Evolutionary conservation across 2,329 filamentous ascomycete species (phyloP), one percentile per base, ranked within the genome.

Genomic region (Karstenula rhodostoma): DNA sequence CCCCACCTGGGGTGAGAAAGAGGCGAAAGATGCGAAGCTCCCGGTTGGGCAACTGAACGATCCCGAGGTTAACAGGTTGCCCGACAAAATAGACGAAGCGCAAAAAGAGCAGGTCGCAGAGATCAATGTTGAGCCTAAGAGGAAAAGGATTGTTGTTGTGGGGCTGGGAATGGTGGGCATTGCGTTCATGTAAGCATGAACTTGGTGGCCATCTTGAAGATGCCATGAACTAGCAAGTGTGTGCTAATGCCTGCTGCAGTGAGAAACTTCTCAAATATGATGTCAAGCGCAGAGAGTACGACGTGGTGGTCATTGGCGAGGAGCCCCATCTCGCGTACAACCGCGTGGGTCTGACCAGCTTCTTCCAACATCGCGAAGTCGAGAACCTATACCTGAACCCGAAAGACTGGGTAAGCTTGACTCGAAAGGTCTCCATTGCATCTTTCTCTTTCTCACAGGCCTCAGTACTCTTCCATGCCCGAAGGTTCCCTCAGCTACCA

Each of bases 91-190:
- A 42, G 75, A 77, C 43, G 63, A 77, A 61, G 22, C 25, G 9
- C 61, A 70, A 15, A n/a, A 72, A 32, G 62, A 69, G 22, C 56
- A 60, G 48, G 68, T 65, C 8, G 64, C 67, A 23, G 69, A 79
- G 51, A 68, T 79, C 15, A 72, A 77, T 17, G 59, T 58, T 3
- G 62, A 67, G 55, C 64, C 65, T 35, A 65, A 79, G 61, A 81
- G 87, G 63, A 92, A 91, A 76, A 88, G 85, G 72, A 80, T 96
- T 37, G 92, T 96, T 2, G 88, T 96, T 40, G 92, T 96, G 42
- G 93, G 93, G 10, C 79, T 97, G 78, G 93, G 93, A 2, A 97
- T 97, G 94, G 93, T 97, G 47, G 92, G 90, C 42, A 90, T 95
- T 67, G 89, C 91, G 44, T 94, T 96, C 76, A 92, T 96, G 91